Conservation (phyloP, 2,329 filamentous ascomycete genomes). For the Fusarium nygamai region DNA sequence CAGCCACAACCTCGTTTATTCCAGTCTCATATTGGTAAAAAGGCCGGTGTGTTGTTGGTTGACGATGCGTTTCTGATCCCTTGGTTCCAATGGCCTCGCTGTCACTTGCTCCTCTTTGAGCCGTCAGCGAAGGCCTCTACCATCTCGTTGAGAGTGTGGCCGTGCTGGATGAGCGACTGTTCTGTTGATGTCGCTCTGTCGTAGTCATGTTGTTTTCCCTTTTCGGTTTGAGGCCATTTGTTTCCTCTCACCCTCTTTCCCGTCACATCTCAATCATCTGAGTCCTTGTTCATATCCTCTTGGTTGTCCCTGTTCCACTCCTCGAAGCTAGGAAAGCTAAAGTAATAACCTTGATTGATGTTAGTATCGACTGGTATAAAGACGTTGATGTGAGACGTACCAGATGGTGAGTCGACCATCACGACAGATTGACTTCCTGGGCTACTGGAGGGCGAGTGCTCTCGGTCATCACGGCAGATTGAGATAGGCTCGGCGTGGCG, state of each 20-base stretch:
- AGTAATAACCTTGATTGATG: slow-evolving; percentile 61
- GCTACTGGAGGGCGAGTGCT: slow-evolving; percentile 34
- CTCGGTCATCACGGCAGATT: slow-evolving; percentile 35
- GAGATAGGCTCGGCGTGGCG: slow-evolving; percentile 39
- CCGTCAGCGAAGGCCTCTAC: slow-evolving; percentile 1
- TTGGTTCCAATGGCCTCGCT: slow-evolving; percentile 27
- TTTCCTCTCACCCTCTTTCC: slow-evolving; percentile 26
- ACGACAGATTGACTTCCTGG: slow-evolving; percentile 38
- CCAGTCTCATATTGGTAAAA: slow-evolving; percentile 1
- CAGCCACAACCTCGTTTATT: slow-evolving; percentile 22
- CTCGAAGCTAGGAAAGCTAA: slow-evolving; percentile 80
- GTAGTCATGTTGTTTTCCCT: slow-evolving; percentile 25
- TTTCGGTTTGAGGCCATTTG: slow-evolving; percentile 27
- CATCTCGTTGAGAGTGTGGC: slow-evolving; percentile 12
- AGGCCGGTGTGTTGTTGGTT: slow-evolving; percentile 13
- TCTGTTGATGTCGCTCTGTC: slow-evolving; percentile 16
- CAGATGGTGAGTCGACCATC: slow-evolving; percentile 43
- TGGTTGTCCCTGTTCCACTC: slow-evolving; percentile 63
- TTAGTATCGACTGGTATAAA: slow-evolving; percentile 49
- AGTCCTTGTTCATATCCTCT: slow-evolving; percentile 38
- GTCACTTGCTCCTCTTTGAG: slow-evolving; percentile 25
- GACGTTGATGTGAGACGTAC: slow-evolving; percentile 18
- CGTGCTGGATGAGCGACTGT: slow-evolving; percentile 14
- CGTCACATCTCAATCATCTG: slow-evolving; percentile 37
- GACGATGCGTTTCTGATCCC: slow-evolving; percentile 16